Evolutionary conservation across 129 eudicot species (phyloP), one percentile per base, ranked within the genome.

Genomic region (Rutidosis leptorrhynchoides): DNA sequence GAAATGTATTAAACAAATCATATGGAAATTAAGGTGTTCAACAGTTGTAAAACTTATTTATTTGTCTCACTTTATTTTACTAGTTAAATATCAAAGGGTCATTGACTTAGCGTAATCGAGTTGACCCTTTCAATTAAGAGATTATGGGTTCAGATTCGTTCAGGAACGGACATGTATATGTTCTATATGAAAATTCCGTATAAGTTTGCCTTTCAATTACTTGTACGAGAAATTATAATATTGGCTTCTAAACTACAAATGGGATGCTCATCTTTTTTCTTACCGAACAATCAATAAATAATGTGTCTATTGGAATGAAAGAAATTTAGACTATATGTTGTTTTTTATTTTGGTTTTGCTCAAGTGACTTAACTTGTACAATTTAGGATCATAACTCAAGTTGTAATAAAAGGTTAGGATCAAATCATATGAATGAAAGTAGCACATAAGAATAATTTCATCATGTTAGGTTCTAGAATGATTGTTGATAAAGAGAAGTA

Each of bases 241-340:
- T 57, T 69, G 54, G 65, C 14, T 57, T 65, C 45, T 46, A 28
- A 48, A 4, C 27, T 27, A 24, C 20, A 56, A n/a, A 65, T 48
- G 29, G 20, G 10, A 58, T 14, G 4, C 30, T 57, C 19, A 0
- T 58, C 0, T n/a, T 22, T 33, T 42, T 58, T 27, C 67, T 21
- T 27, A 43, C 58, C 74, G 43, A 70, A 58, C 66, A 2, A 68
- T 11, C 24, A 68, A 5, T 35, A 14, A n/a, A 68, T 53, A 15
- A 6, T 30, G 12, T 33, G 1, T 54, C 23, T 51, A 30, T 48
- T 40, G 1, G 40, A 65, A 54, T 54, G 16, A 15, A 24, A 55
- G 17, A 24, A 42, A 45, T 65, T 35, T 37, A 22, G 40, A 7
- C 21, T 5, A 9, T n/a, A 6, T 27, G 3, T 45, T 25, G 3